Conservation (phyloP, 2,329 filamentous ascomycete species). For the Claviceps fusiformis region DNA sequence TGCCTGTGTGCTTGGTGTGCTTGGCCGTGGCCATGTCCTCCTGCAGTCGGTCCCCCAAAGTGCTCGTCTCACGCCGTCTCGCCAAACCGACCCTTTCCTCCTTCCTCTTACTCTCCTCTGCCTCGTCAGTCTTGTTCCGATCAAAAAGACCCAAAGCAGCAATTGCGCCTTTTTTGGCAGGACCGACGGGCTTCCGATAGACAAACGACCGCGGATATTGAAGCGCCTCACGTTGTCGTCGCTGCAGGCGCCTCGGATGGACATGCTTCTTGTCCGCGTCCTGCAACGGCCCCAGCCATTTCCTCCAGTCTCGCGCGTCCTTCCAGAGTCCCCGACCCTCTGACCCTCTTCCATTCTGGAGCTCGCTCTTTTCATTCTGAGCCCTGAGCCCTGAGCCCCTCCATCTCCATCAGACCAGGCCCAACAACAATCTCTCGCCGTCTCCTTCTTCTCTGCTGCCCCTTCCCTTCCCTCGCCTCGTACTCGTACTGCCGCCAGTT, state of each 20-base stretch:
- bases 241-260: slow-evolving; percentile 12
- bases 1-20: neutral
- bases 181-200: slow-evolving; percentile 7
- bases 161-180: slow-evolving; percentile 13
- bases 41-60: slow-evolving; percentile 3
- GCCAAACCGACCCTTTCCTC: slow-evolving; percentile 12
- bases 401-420: neutral
- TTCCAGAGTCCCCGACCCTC: slow-evolving; percentile 8
- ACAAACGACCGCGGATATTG: slow-evolving; percentile 13
- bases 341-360: no score
- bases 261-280: slow-evolving; percentile 16
- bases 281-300: slow-evolving; percentile 10
- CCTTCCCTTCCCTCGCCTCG: neutral
- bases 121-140: neutral
- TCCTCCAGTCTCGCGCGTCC: neutral
- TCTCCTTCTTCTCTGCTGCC: neutral
- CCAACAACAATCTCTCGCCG: slow-evolving; percentile 3
- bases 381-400: slow-evolving; percentile 8
- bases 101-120: slow-evolving; percentile 8
- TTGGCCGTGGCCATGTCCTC: neutral
- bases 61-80: neutral
- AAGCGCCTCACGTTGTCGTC: slow-evolving; percentile 13
- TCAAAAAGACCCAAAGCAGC: slow-evolving; percentile 8
- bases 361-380: neutral
- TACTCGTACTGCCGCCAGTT: neutral